Base-by-base conservation (phyloP, 768 basidiomycete species). In the Phylloporus sp. region DNA sequence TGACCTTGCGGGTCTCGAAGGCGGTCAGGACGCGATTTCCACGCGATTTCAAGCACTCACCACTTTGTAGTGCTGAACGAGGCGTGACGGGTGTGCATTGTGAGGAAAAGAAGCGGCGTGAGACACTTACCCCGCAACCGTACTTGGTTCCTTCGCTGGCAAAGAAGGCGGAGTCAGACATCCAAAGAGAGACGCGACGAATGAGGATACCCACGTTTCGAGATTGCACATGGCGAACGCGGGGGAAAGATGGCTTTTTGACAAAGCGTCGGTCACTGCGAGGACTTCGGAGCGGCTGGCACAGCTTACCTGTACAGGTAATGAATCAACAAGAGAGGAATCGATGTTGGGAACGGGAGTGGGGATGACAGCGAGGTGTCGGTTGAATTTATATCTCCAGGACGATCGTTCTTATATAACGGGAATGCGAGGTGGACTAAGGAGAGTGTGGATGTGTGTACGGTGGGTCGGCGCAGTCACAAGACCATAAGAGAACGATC, bases 141-240 rank as follows among this genome's bases (percentile, higher is more conserved):
- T 81, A 73, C 70, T 81, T 80, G 51, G 77, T 81, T 53, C 83
- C 86, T 75, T 86, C 82, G 58, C 86, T 88, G 69, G 31, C 47
- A 46, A 46, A 58, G 37, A 55, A 52, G 50, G 46, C 48, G 64
- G 53, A 57, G 60, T 67, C 41, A 65, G 58, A 33, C 36, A 52
- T 32, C 47, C 45, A 38, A 61, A 44, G 53, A 44, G 49, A 15
- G 51, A 27, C 22, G 49, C 28, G 50, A 49, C 48, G 36, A 58
- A 45, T 49, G 40, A 46, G 39, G 41, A 50, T 63, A 72, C 49
- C 17, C 49, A 81, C 77, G 80, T 80, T 58, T 74, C 71, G 34
- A 78, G 73, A 54, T 75, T 76, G 66, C 79, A 80, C 79, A 81
- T 81, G 52, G 42, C 32, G 54, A 39, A 44, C 50, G 54, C 26